Conservation (phyloP, 352 stramenopile species). For the Phytophthora brassicae region DNA sequence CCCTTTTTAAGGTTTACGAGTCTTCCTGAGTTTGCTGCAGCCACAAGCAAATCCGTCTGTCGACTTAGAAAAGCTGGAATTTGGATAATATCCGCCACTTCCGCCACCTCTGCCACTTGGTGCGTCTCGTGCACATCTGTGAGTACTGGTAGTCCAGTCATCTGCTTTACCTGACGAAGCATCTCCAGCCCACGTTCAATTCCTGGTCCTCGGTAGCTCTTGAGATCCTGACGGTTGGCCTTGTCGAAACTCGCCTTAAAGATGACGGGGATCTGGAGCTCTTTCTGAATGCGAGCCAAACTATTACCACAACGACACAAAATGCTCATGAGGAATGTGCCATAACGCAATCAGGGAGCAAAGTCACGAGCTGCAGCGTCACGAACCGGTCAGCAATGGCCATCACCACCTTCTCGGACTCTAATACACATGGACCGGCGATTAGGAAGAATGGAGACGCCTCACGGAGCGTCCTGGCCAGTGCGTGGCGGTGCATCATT, state of each 20-base stretch:
- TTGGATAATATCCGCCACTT: conserved; percentile 83
- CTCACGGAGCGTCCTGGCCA: conserved; percentile 55
- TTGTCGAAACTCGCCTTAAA: conserved; percentile 93
- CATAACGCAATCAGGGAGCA: background rate
- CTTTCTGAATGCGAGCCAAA: conserved; percentile 49
- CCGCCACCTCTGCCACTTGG: conserved; percentile 66
- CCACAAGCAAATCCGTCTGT: conserved; percentile 87
- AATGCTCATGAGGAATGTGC: background rate
- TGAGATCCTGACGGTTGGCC: conserved; percentile 82
- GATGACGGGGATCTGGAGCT: conserved; percentile 74
- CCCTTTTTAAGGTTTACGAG: conserved; percentile 90
- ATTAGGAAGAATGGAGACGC: conserved; percentile 86
- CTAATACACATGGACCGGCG: conserved; percentile 77
- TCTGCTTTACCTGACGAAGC: conserved; percentile 70
- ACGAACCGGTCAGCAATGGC: conserved; percentile 62
- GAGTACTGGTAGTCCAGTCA: conserved; percentile 72
- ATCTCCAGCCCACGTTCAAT: conserved; percentile 71
- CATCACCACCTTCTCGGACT: conserved; percentile 71
- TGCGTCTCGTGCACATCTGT: conserved; percentile 88
- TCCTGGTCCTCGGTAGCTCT: conserved; percentile 77
- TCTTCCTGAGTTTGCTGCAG: conserved; percentile 65
- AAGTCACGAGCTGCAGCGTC: background rate
- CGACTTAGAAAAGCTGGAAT: conserved; percentile 89
- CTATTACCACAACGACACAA: conserved; percentile 32
- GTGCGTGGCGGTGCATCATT: conserved; percentile 47